phyloP scores from a whole-genome alignment of 306 rosid genomes.

The Mimosa bimucronata region DNA sequence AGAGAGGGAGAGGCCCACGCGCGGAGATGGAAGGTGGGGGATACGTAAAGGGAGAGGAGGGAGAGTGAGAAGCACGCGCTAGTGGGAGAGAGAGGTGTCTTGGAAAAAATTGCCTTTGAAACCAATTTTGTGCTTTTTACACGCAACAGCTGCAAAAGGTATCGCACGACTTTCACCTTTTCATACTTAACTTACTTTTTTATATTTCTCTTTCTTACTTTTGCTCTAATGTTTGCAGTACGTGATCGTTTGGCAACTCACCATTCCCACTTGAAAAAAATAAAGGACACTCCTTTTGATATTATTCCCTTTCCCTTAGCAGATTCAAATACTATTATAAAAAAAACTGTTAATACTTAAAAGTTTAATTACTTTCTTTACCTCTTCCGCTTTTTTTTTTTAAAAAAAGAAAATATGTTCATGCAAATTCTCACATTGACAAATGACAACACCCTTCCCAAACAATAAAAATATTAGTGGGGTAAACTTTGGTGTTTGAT shows the following conservation, averaged over 20 bases:
- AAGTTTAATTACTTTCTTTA: neutral
- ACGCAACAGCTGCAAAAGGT: conserved; percentile 77
- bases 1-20: neutral
- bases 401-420: neutral
- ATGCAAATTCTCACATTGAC: neutral
- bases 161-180: conserved; percentile 76
- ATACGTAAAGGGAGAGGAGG: neutral
- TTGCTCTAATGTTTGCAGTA: conserved; percentile 1
- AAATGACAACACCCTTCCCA: too few species aligned
- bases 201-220: conserved; percentile 42
- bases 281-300: conserved; percentile 17
- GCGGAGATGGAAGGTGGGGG: neutral
- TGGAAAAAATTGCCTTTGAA: conserved; percentile 33
- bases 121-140: conserved; percentile 74
- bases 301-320: neutral
- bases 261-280: conserved; percentile 42
- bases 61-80: conserved; percentile 12
- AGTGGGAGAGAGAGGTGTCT: neutral
- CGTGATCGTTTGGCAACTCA: conserved; percentile 55
- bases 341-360: neutral
- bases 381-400: neutral
- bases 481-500: neutral
- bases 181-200: conserved; percentile 45
- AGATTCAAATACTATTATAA: neutral
- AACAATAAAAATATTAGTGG: too few species aligned